Conservation (phyloP, 2,329 filamentous ascomycete genomes). For the Hypoxylon sp. region DNA sequence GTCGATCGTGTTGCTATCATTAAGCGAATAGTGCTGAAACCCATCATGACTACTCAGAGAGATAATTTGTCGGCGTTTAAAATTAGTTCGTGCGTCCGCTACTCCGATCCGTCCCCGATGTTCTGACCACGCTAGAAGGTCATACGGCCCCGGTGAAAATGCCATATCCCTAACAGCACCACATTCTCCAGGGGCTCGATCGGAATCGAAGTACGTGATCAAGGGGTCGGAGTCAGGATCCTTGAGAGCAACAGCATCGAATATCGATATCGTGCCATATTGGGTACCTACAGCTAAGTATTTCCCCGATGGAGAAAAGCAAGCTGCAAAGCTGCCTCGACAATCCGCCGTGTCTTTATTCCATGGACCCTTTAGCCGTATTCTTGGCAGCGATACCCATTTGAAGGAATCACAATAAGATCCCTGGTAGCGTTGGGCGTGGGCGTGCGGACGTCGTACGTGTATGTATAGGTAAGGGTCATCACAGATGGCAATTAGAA, state of each 20-base stretch:
- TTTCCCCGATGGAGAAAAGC: conserved; percentile 79
- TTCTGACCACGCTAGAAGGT: conserved; percentile 94
- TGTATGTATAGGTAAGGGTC: conserved; percentile 90
- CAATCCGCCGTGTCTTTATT: conserved; percentile 68
- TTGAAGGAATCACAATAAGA: conserved; percentile 56
- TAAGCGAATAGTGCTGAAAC: conserved; percentile 70
- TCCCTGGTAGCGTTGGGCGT: conserved; percentile 55
- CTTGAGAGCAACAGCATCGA: conserved; percentile 69
- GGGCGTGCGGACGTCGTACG: conserved; percentile 62
- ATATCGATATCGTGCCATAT: conserved; percentile 83
- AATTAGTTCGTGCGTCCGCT: conserved; percentile 78
- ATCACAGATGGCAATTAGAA: conserved; percentile 89
- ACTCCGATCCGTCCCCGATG: conserved; percentile 83
- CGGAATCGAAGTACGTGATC: conserved; percentile 83
- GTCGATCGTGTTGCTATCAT: conserved; percentile 70
- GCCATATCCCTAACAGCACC: conserved; percentile 92
- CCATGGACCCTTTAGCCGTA: conserved; percentile 72
- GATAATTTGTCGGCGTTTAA: conserved; percentile 78
- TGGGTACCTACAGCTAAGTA: conserved; percentile 85
- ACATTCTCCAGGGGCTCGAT: conserved; percentile 76
- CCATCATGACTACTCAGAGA: conserved; percentile 72
- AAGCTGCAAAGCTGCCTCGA: conserved; percentile 82
- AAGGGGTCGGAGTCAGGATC: conserved; percentile 70
- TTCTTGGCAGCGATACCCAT: conserved; percentile 67
- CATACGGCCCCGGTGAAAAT: conserved; percentile 91